A percentile compares a stretch with the other conserved stretches of the same genome.
phyloP scores from a whole-genome alignment of 108 stramenopile species.

The Fistulifera solaris region DNA sequence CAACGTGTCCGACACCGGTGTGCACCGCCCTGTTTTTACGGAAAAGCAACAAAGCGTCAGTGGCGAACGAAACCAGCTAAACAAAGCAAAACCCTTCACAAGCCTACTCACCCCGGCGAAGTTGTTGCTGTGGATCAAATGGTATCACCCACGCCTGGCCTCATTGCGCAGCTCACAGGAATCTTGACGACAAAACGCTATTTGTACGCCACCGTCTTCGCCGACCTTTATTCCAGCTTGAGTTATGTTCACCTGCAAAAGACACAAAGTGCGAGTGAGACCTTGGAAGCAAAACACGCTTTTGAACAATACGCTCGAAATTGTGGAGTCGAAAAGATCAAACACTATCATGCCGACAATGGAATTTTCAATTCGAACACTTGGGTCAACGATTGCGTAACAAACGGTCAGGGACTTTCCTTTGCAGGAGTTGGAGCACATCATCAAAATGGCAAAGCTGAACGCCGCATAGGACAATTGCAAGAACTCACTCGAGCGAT shows the following conservation, averaged over 20 bases:
- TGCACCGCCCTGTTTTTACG: conserved; percentile 8
- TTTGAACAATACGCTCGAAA: conserved; percentile 23
- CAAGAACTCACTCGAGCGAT: conserved; percentile 15
- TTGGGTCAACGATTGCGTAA: conserved; percentile 18
- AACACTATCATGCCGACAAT: conserved; percentile 40
- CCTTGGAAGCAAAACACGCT: conserved; percentile 21
- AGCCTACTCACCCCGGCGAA: conserved; percentile 19
- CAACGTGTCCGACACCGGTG: not conserved
- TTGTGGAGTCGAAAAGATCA: conserved; percentile 13
- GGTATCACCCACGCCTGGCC: conserved; percentile 22
- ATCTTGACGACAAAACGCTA: conserved; percentile 26
- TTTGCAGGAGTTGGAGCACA: conserved; percentile 27
- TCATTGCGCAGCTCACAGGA: conserved; percentile 38
- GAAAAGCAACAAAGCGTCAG: conserved; percentile 1
- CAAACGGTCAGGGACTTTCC: conserved; percentile 23
- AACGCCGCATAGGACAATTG: conserved; percentile 18
- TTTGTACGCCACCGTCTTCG: conserved; percentile 28
- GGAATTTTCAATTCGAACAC: conserved; percentile 30
- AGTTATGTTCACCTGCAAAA: conserved; percentile 26
- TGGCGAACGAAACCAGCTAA: conserved; percentile 4
- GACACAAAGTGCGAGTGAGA: conserved; percentile 18
- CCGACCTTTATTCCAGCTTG: conserved; percentile 26
- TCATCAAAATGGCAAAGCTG: conserved; percentile 23
- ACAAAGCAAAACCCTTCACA: no score
- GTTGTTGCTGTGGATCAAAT: conserved; percentile 36